phyloP scores from a whole-genome alignment of 169 alveolate species.

The Cryptosporidium xiaoi region DNA sequence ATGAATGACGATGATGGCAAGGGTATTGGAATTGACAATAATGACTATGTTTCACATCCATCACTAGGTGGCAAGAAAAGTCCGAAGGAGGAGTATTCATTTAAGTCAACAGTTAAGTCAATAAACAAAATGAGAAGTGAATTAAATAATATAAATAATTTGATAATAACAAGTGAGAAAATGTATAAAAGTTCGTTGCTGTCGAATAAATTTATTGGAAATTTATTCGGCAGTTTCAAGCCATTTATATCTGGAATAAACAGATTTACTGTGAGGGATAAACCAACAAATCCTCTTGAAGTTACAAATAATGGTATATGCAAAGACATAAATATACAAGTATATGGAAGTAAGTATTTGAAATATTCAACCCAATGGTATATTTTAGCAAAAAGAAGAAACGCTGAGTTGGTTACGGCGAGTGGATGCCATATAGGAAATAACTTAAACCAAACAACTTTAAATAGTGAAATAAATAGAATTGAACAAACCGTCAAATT shows the following conservation, averaged over 20 bases:
- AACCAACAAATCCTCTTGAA: background rate
- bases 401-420: constrained; percentile 22
- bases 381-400: constrained; percentile 46
- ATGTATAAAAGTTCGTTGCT: constrained; percentile 36
- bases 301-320: constrained; percentile 1
- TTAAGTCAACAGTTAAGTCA: constrained; percentile 23
- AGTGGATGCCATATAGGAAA: background rate
- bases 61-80: constrained; percentile 15
- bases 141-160: constrained; percentile 5
- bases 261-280: constrained; percentile 17
- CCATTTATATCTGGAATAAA: constrained; percentile 66
- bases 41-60: too few relatives aligned
- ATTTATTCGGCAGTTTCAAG: constrained; percentile 39
- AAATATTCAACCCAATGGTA: constrained; percentile 60
- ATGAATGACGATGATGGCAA: too few relatives aligned
- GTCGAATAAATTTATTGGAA: constrained; percentile 43
- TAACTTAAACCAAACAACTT: background rate
- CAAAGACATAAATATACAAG: background rate
- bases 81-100: constrained; percentile 16
- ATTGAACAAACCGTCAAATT: constrained; percentile 42
- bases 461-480: constrained; percentile 31
- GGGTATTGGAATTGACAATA: too few relatives aligned
- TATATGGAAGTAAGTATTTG: background rate
- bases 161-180: constrained; percentile 24
- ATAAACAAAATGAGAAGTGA: constrained; percentile 35